phyloP scores from a whole-genome alignment of 2,329 filamentous ascomycete genomes.

The Neurospora crassa region DNA sequence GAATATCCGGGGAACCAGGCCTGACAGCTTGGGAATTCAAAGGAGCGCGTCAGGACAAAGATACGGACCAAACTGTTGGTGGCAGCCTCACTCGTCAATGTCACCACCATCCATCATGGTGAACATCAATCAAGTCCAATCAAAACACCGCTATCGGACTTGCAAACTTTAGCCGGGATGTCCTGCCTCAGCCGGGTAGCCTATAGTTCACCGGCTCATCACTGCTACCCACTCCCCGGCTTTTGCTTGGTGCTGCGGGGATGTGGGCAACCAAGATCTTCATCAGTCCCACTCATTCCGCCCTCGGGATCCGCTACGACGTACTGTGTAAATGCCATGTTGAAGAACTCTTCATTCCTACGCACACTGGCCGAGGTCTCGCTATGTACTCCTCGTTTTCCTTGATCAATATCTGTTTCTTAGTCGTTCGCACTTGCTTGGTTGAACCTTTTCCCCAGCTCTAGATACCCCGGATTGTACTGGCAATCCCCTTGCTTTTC shows the following conservation, averaged over 20 bases:
- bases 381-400: neutral
- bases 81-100: neutral
- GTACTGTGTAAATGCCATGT: neutral
- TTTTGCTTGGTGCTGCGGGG: neutral
- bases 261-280: neutral
- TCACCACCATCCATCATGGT: neutral
- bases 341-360: neutral
- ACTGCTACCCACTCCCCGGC: neutral
- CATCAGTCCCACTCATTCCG: neutral
- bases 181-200: neutral
- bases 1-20: neutral
- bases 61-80: neutral
- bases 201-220: neutral
- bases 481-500: neutral
- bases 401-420: neutral
- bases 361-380: neutral
- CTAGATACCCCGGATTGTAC: constrained; percentile 1
- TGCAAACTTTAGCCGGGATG: neutral
- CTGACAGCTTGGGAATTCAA: neutral
- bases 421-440: neutral
- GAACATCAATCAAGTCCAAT: neutral
- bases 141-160: neutral
- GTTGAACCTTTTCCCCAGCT: neutral
- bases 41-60: neutral
- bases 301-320: neutral